Evolutionary conservation across 257 asterid species (phyloP).

Genomic region (Petunia secreta): DNA sequence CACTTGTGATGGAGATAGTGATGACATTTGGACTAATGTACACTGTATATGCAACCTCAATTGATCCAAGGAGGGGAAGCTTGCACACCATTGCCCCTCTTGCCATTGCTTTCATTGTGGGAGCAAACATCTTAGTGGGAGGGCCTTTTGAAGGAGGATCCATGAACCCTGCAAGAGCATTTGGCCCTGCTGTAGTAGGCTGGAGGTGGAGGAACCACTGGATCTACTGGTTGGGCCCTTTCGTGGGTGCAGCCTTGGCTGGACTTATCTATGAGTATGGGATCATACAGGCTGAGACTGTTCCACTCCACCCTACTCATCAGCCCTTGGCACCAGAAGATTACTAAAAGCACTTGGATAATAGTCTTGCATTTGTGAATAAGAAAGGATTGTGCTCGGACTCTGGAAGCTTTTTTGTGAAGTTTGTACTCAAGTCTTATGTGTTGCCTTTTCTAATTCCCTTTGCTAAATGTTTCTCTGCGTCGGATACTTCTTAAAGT

Average conservation of each 20-base stretch:
- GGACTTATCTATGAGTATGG: conserved; percentile 80
- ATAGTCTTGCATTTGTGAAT: conserved; percentile 1
- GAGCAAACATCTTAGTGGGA: conserved; percentile 82
- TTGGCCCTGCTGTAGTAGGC: conserved; percentile 90
- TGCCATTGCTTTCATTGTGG: conserved; percentile 85
- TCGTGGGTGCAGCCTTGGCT: conserved; percentile 72
- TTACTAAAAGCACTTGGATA: conserved; percentile 42
- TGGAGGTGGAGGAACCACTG: conserved; percentile 96
- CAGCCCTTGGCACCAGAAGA: conserved; percentile 95
- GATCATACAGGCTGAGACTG: conserved; percentile 50
- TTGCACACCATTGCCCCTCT: conserved; percentile 82
- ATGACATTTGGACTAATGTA: conserved; percentile 81
- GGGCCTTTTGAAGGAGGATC: conserved; percentile 92
- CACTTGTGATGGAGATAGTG: conserved; percentile 77
- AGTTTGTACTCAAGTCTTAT: background rate
- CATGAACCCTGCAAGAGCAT: conserved; percentile 93
- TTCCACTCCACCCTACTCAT: conserved; percentile 61
- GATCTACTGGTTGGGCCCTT: conserved; percentile 98
- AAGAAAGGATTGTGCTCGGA: background rate
- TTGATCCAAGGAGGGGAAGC: conserved; percentile 82
- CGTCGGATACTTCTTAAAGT: background rate
- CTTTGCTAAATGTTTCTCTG: conserved; percentile 11
- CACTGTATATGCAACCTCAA: conserved; percentile 76
- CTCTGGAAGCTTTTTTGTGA: background rate
- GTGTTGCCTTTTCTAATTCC: conserved; percentile 15